A percentile compares a stretch with the other conserved stretches of the same genome.
Evolutionary conservation across 2,329 filamentous ascomycete genomes (phyloP).

Genomic region (Tolypocladium ovalisporum): DNA sequence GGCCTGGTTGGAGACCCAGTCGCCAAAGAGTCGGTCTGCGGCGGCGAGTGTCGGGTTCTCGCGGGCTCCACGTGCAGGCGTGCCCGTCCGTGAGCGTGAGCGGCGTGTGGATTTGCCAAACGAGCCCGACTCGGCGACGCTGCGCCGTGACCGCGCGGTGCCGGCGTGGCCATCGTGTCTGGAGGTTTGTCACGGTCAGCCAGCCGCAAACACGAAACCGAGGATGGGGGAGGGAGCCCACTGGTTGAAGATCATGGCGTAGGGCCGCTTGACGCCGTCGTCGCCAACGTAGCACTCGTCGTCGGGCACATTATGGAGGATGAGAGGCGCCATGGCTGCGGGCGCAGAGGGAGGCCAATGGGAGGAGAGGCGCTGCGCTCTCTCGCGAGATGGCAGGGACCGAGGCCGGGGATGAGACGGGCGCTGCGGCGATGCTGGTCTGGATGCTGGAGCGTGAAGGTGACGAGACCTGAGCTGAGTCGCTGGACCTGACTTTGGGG

Average conservation of each 20-base stretch:
- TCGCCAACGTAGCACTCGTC: conserved; percentile 57
- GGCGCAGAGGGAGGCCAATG: neutral
- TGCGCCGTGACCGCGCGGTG: conserved; percentile 37
- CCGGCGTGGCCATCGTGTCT: conserved; percentile 43
- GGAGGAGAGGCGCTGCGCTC: neutral
- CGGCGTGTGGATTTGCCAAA: conserved; percentile 57
- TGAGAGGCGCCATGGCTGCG: conserved; percentile 48
- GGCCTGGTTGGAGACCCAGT: conserved; percentile 41
- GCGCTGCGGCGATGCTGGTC: neutral
- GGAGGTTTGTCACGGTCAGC: neutral
- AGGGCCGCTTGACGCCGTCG: conserved; percentile 53
- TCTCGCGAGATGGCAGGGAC: neutral
- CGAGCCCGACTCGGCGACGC: conserved; percentile 49
- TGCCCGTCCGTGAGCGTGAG: conserved; percentile 51
- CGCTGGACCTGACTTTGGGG: neutral
- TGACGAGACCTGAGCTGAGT: neutral
- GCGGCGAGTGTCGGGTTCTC: conserved; percentile 52
- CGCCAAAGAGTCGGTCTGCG: conserved; percentile 51
- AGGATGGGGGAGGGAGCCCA: conserved; percentile 21
- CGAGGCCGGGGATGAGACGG: neutral
- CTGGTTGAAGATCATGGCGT: conserved; percentile 56
- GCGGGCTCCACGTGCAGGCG: conserved; percentile 35
- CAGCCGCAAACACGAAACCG: neutral
- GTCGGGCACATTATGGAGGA: conserved; percentile 58
- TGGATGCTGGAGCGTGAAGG: neutral